Evolutionary conservation across 148 eudicot species (phyloP), one percentile per base, ranked within the genome.

Genomic region (Silene uniflora): DNA sequence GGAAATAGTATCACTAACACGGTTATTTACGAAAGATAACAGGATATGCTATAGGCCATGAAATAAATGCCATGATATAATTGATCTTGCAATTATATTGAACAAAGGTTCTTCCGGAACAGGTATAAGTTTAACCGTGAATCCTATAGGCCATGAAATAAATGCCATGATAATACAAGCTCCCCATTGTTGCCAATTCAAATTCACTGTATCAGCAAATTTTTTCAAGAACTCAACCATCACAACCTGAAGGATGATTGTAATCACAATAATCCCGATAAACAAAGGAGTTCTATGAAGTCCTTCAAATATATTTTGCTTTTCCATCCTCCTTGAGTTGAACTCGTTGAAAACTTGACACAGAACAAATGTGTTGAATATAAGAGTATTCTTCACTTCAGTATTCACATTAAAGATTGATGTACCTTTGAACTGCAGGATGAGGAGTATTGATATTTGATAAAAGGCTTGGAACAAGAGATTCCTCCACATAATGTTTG

Each of bases 261-360:
- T 90, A 21, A 86, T 22, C 58, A 70, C 89, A 13, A 92, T 81
- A 46, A 92, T 90, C 72, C 90, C 96, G 0, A 90, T 32, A 83
- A 92, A 90, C 83, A 92, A 62, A 8, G 78, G 79, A 78, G 87
- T 92, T 71, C 29, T 68, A 17, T 71, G 86, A 21, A 92, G 63
- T 22, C 91, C 98, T 61, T 82, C 73, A 64, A 92, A 92, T 55
- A 92, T 85, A 72, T 90, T 92, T 81, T 81, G 78, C 81, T 85
- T 85, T 83, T 89, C 89, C 81, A 92, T 60, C 72, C 78, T 85
- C 84, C 97, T 84, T n/a, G 97, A 58, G 56, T 92, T 92, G 79
- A 92, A 90, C 73, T 89, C 95, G 25, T 90, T 90, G 79, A 92
- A 92, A 71, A 92, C 90, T 86, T 90, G 97, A 73, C 97, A 92